Evolutionary conservation across 805 yeast genomes (phyloP).

Genomic region (Saccharomycopsis capsularis): DNA sequence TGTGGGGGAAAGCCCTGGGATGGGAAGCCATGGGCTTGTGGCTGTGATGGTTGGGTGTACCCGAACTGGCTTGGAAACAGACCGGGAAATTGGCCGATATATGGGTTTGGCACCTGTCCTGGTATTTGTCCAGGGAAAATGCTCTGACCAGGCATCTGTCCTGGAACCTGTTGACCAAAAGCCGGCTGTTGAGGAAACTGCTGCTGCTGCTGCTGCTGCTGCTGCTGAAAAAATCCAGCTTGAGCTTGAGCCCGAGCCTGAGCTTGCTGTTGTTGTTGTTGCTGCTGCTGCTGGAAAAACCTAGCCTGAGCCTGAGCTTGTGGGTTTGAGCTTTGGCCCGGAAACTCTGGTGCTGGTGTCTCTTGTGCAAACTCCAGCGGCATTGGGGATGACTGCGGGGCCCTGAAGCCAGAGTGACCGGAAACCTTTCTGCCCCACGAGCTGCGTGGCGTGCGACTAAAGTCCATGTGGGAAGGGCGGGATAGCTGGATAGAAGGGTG

Average conservation of each 20-base stretch:
- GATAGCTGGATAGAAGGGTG: too few relatives aligned
- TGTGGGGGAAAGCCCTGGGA: too few relatives aligned
- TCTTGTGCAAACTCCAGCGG: too few relatives aligned
- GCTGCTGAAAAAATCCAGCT: conserved; percentile 3
- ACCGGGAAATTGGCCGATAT: background rate
- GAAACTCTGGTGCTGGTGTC: too few relatives aligned
- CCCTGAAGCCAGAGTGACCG: background rate
- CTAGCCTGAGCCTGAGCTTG: too few relatives aligned
- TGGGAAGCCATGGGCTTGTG: too few relatives aligned
- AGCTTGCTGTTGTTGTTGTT: conserved; percentile 4
- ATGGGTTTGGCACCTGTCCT: background rate
- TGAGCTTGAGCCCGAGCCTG: background rate
- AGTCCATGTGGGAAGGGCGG: too few relatives aligned
- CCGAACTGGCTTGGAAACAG: background rate
- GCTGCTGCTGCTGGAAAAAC: conserved; percentile 1
- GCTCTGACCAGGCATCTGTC: background rate
- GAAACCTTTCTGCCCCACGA: too few relatives aligned
- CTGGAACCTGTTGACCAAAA: background rate
- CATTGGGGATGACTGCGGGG: background rate
- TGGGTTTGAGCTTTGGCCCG: too few relatives aligned
- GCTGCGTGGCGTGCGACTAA: too few relatives aligned
- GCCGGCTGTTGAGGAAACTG: background rate
- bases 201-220: conserved; percentile 1
- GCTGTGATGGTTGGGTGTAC: too few relatives aligned
- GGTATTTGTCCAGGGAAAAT: background rate